A percentile compares a stretch with the other conserved stretches of the same genome.
Conservation (phyloP, 108 stramenopile genomes). For the Schizochytrium sp. region DNA sequence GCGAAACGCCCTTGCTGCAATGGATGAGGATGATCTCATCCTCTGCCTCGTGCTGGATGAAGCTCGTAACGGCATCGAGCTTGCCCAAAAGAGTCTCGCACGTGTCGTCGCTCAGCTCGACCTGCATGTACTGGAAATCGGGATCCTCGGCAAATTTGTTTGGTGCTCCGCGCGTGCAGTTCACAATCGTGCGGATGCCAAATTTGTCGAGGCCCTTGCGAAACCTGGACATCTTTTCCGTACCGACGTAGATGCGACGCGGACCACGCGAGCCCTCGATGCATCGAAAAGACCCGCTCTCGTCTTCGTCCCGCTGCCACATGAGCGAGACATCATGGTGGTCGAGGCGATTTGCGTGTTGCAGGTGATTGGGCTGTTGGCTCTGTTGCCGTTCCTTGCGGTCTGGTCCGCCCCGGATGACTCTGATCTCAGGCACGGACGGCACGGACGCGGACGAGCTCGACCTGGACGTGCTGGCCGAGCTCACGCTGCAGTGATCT, state of each 20-base stretch:
- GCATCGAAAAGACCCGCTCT: no score
- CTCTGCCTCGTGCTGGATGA: background rate
- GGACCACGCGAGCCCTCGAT: no score
- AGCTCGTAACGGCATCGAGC: background rate
- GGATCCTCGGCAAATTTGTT: background rate
- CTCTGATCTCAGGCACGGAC: no score
- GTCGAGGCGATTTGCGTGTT: no score
- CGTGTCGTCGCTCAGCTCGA: background rate
- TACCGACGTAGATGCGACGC: background rate
- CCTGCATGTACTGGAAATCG: background rate
- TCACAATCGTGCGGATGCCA: background rate
- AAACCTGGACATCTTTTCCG: background rate
- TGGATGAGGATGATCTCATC: background rate
- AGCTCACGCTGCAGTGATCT: no score
- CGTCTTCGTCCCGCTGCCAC: no score
- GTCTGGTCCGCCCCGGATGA: no score
- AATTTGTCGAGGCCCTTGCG: background rate
- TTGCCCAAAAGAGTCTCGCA: background rate
- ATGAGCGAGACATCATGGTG: no score
- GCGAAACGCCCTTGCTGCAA: slow-evolving; percentile 7
- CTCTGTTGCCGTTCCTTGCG: no score
- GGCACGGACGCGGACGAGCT: no score
- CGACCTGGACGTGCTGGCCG: no score
- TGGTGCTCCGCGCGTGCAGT: background rate
- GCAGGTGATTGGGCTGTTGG: no score